Evolutionary conservation across 805 yeast genomes (phyloP).

Genomic region (Candida suzukii): DNA sequence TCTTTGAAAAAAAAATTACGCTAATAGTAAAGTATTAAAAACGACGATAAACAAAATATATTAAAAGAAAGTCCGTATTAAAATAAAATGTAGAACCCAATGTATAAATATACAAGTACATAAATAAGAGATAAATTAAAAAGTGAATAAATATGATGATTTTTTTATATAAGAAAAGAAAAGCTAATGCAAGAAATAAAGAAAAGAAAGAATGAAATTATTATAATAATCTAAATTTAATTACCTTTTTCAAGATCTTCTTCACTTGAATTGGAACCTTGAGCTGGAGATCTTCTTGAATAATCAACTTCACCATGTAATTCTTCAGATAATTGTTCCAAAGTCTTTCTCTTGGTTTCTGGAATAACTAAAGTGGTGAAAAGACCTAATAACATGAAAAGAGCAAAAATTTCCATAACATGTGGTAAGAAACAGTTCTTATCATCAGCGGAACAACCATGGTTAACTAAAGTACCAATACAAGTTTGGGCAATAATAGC

Average conservation of each 20-base stretch:
- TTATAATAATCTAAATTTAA: too few relatives aligned
- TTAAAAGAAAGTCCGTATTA: too few relatives aligned
- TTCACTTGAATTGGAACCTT: neutral
- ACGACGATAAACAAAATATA: too few relatives aligned
- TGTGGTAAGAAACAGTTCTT: conserved; percentile 79
- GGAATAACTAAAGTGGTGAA: conserved; percentile 63
- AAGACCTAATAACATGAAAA: conserved; percentile 82
- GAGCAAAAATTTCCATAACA: conserved; percentile 89
- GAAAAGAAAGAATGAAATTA: too few relatives aligned
- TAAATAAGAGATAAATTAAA: too few relatives aligned
- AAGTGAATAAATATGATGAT: too few relatives aligned
- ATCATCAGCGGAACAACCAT: conserved; percentile 58
- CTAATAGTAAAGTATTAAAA: too few relatives aligned
- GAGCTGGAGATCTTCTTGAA: neutral
- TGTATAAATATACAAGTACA: too few relatives aligned
- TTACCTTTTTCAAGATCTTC: conserved; percentile 2
- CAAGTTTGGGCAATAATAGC: conserved; percentile 89
- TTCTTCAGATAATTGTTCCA: conserved; percentile 76
- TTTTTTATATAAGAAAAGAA: too few relatives aligned
- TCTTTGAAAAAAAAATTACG: too few relatives aligned
- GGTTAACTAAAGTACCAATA: conserved; percentile 76
- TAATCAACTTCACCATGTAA: conserved; percentile 71
- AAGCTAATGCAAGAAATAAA: too few relatives aligned
- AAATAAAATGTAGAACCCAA: too few relatives aligned
- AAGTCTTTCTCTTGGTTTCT: conserved; percentile 87